Evolutionary conservation across 495 filamentous ascomycete genomes (phyloP).

Genomic region (Oidiodendron maius): DNA sequence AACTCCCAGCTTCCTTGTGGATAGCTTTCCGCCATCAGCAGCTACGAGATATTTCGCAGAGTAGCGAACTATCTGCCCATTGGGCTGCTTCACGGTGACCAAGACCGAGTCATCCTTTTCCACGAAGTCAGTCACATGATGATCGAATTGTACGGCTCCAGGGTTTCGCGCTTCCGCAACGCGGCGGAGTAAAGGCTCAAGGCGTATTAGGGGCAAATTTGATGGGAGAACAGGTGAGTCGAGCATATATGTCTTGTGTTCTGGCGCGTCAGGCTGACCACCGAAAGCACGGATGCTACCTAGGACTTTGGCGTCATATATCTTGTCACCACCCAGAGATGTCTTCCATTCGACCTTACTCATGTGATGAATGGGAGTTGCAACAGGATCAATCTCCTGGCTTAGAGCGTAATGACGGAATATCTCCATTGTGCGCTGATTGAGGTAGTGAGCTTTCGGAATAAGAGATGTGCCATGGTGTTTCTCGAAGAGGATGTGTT

Average conservation of each 20-base stretch:
- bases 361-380: too few species aligned
- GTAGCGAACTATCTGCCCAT: constrained; percentile 3
- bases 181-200: constrained; percentile 2
- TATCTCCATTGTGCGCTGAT: constrained; percentile 31
- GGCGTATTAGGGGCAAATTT: constrained; percentile 3
- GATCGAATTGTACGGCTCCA: constrained; percentile 2
- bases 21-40: constrained; percentile 6
- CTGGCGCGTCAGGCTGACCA: not conserved
- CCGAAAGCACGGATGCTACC: not conserved
- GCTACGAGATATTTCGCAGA: constrained; percentile 2
- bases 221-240: not conserved
- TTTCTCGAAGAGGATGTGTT: constrained; percentile 5
- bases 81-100: not conserved
- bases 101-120: not conserved
- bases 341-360: too few species aligned
- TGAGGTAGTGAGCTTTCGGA: constrained; percentile 39
- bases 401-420: constrained; percentile 45
- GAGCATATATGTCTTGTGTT: not conserved
- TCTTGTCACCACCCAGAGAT: constrained; percentile 1
- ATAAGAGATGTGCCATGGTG: constrained; percentile 36
- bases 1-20: constrained; percentile 13
- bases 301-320: not conserved
- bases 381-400: too few species aligned
- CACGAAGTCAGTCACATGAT: constrained; percentile 3
- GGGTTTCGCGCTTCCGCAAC: constrained; percentile 4